Base-by-base conservation (phyloP, 495 filamentous ascomycete genomes). In the Hypoxylon subgilvum region DNA sequence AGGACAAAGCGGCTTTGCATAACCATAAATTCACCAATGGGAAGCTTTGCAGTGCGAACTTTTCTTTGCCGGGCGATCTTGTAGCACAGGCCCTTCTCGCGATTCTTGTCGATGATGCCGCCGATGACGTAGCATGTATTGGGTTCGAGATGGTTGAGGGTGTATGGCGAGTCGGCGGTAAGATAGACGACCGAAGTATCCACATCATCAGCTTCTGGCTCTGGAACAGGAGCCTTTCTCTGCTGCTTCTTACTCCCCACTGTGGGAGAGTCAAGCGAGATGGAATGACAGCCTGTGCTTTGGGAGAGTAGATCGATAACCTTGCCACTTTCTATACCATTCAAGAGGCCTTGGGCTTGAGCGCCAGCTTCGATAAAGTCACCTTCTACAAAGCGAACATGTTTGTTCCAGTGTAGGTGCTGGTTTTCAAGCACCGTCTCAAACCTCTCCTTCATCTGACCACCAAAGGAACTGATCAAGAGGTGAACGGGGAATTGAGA, bases 1-100 rank as follows among this genome's bases (percentile, higher is more conserved):
- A 99, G 73, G 2, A 99, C 88, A 51, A 84, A 82, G 10, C 94
- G 84, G 52, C 86, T 89, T 21, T 84, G 74, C 91, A 99, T 95
- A 45, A 88, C 78, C 78, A 99, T 87, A 61, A 88, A 97, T 13
- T 97, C 84, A 1, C 91, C 89, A 65, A 99, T 97, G 0, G 94
- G 94, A 17, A 99, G 69, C 70, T 89, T 93, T 0, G 93, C 94
- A 0, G 93, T 97, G 32, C 86, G 85, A 51, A 97, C 82, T 0
- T 89, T 89, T 65, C 78, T 77, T 31, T 87, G 82, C 45, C 79
- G 76, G 0, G 95, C 94, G 32, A 85, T 79, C 62, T 88, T 88
- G 78, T 96, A 92, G 76, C 94, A 97, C 9, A 96, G 75, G 1
- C 89, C 92, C 72, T 99, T 99, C 70, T 99, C 84, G 17, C 94